Evolutionary conservation across 768 basidiomycete species (phyloP).

Genomic region (Lyophyllum decastes): DNA sequence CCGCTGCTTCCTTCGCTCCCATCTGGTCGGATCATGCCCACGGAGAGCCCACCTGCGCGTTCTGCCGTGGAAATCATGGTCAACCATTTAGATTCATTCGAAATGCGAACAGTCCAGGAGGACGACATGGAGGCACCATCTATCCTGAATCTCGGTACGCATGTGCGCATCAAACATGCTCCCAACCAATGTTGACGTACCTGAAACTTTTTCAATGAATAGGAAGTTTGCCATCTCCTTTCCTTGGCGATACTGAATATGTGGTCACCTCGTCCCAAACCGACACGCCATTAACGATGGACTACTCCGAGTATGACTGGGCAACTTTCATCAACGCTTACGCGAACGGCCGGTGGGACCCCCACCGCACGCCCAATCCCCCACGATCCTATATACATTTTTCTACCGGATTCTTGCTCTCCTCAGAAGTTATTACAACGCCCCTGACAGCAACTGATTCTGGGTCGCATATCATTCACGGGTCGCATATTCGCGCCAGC

Average conservation of each 20-base stretch:
- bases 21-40: conserved; percentile 10
- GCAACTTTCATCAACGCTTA: conserved; percentile 76
- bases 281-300: conserved; percentile 8
- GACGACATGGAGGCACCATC: conserved; percentile 19
- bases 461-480: neutral
- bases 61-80: neutral
- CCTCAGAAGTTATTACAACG: conserved; percentile 1
- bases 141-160: conserved; percentile 20
- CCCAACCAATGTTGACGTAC: neutral
- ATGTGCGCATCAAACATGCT: neutral
- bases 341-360: conserved; percentile 78
- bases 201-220: neutral
- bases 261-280: neutral
- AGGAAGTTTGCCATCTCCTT: conserved; percentile 24
- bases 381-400: conserved; percentile 35
- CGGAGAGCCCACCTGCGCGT: neutral
- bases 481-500: neutral
- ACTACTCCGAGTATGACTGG: conserved; percentile 57
- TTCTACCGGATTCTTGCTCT: conserved; percentile 5
- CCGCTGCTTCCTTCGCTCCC: conserved; percentile 43
- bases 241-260: conserved; percentile 13
- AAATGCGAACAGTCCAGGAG: conserved; percentile 27
- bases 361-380: conserved; percentile 64
- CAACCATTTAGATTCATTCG: conserved; percentile 6
- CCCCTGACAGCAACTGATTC: neutral